Base-by-base conservation (phyloP, 495 filamentous ascomycete genomes). In the Halenospora varia region DNA sequence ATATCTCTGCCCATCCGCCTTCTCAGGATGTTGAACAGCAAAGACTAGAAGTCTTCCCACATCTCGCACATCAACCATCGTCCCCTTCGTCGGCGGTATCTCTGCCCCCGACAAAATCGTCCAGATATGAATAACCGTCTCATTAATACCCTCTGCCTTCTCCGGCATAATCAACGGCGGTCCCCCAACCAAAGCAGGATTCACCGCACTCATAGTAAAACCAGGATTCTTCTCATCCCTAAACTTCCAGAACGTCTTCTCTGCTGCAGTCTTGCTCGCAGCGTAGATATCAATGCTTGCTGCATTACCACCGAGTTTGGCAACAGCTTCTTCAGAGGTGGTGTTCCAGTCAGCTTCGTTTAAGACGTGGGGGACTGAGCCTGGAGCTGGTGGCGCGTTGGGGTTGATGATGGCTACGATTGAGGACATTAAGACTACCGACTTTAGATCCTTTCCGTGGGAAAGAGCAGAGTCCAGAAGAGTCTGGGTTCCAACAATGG, bases 401-500 rank as follows among this genome's bases (percentile, higher is more conserved):
- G 20, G 35, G 45, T 2, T 44, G 25, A 10, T 8, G 75, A 25
- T 9, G 4, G 77, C 71, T 0, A 63, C 70, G 44, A 74, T 64
- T 22, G 75, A 77, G 8, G 74, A 76, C 66, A 75, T 70, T 19
- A 71, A 55, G 19, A 77, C 83, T 11, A 93, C 85, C 45, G 80
- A 74, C 71, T 88, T 88, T 46, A 95, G 2, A 82, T 84, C 8
- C 82, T 50, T 10, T 56, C 63, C 10, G 51, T 86, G 64, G 73
- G 74, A 48, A 77, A 70, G 29, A 57, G 90, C 81, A 0, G 86
- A 82, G 59, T 87, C 82, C 55, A 96, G 69, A 25, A 92, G 81
- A 20, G 85, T 82, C 0, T 80, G 82, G 10, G 88, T 92, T 46
- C 90, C 88, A 56, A 82, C 82, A 59, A 89, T 76, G 0, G 85